Percentiles rank a stretch among this genome's conserved stretches.
These are phyloP conservation scores for Chrysoporthe deuterocubensis DNA, from an alignment of 2,329 filamentous ascomycete species.

Conservation along the genomic window DNA sequence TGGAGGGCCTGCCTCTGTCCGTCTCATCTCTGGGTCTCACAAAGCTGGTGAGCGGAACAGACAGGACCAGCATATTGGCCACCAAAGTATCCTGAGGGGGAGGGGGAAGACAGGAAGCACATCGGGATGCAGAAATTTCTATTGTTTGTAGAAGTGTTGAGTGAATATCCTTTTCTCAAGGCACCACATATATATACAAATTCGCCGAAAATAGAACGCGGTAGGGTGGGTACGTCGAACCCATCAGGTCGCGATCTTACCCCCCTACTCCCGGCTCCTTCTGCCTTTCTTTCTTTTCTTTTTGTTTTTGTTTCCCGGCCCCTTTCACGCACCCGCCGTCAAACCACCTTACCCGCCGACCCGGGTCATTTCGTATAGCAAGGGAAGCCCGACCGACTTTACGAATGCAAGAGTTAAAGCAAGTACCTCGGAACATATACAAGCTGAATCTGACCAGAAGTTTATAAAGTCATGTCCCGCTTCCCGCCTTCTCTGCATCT, in stretches of 20 bases:
- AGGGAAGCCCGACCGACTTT: too few species aligned
- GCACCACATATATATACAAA: slow-evolving; percentile 1
- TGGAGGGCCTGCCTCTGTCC: too few species aligned
- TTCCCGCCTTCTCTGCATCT: background rate
- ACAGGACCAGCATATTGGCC: background rate
- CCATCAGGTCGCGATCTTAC: background rate
- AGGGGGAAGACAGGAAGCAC: too few species aligned
- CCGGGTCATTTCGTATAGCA: background rate
- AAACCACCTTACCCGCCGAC: background rate
- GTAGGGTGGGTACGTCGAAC: background rate
- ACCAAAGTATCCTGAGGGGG: background rate
- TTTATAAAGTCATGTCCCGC: background rate
- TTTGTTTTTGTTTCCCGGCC: background rate
- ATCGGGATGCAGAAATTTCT: background rate
- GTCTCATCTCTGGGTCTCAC: background rate
- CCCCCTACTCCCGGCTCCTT: background rate
- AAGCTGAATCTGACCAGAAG: slow-evolving; percentile 18
- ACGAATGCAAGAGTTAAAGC: slow-evolving; percentile 22
- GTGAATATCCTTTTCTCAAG: background rate
- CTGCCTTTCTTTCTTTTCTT: background rate
- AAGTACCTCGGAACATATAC: slow-evolving; percentile 24
- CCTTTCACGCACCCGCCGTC: background rate
- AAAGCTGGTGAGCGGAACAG: background rate
- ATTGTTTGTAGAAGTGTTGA: background rate
- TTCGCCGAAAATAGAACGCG: background rate